These are phyloP conservation scores for Chaetothyriales sp. DNA, from an alignment of 2,329 filamentous ascomycete genomes.

Conservation along the genomic window DNA sequence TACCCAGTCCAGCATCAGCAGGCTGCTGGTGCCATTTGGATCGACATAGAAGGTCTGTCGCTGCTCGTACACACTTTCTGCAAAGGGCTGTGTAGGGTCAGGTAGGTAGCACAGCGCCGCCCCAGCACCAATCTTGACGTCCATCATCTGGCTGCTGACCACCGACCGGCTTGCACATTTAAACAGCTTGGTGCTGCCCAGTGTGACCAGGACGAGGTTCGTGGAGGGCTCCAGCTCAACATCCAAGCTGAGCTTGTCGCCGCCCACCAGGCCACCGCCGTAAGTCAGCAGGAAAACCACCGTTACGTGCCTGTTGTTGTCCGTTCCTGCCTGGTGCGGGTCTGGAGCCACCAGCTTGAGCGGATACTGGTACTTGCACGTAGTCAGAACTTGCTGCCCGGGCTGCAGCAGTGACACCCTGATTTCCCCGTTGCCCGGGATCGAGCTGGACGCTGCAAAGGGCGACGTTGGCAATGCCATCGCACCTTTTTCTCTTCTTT, in stretches of 20 bases:
- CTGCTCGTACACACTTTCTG: slow-evolving; percentile 69
- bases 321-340: slow-evolving; percentile 45
- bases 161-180: slow-evolving; percentile 43
- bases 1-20: slow-evolving; percentile 89
- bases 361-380: slow-evolving; percentile 79
- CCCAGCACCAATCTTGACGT: slow-evolving; percentile 32
- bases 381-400: slow-evolving; percentile 53
- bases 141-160: slow-evolving; percentile 33
- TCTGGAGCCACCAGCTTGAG: slow-evolving; percentile 81
- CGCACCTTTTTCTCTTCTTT: neutral
- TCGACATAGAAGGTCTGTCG: slow-evolving; percentile 58
- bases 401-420: slow-evolving; percentile 58
- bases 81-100: slow-evolving; percentile 86
- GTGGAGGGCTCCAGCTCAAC: slow-evolving; percentile 50
- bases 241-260: slow-evolving; percentile 62
- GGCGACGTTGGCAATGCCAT: slow-evolving; percentile 40
- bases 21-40: slow-evolving; percentile 33
- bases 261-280: slow-evolving; percentile 79
- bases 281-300: slow-evolving; percentile 79
- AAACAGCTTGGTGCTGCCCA: slow-evolving; percentile 91
- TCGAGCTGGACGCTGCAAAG: slow-evolving; percentile 58
- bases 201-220: slow-evolving; percentile 47
- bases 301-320: slow-evolving; percentile 24
- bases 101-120: slow-evolving; percentile 54
- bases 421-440: slow-evolving; percentile 64